Evolutionary conservation across 768 basidiomycete species (phyloP).

Genomic region (Collybia nuda): DNA sequence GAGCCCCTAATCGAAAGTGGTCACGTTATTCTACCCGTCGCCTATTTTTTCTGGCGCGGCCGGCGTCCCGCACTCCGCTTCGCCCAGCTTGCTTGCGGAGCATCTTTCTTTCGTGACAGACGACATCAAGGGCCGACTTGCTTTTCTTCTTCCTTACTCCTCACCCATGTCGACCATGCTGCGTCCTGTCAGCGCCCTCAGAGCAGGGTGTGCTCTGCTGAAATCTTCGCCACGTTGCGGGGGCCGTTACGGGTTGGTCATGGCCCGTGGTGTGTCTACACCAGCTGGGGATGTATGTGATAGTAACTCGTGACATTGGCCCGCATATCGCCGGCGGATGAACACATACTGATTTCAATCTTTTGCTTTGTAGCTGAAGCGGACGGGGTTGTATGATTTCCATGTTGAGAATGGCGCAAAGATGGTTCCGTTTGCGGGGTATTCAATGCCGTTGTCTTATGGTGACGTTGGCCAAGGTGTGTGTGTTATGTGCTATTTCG

Average conservation of each 20-base stretch:
- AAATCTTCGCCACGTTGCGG: not conserved
- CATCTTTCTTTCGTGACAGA: too few species aligned
- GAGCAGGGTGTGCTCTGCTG: not conserved
- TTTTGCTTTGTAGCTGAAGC: constrained; percentile 33
- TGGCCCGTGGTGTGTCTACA: constrained; percentile 11
- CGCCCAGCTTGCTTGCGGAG: too few species aligned
- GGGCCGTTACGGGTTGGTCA: not conserved
- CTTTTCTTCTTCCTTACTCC: not conserved
- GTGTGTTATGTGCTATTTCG: constrained; percentile 14
- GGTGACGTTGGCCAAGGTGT: constrained; percentile 78
- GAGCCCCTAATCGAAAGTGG: too few species aligned
- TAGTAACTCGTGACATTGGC: not conserved
- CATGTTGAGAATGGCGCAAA: constrained; percentile 82
- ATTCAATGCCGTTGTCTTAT: constrained; percentile 90
- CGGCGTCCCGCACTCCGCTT: too few species aligned
- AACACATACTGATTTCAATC: not conserved
- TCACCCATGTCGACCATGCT: not conserved
- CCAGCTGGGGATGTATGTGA: constrained; percentile 12
- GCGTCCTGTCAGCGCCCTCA: not conserved
- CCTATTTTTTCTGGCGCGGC: too few species aligned
- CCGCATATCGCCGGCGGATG: not conserved
- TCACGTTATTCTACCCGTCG: too few species aligned
- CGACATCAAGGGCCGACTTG: too few species aligned
- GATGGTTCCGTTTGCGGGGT: constrained; percentile 97
- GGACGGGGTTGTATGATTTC: constrained; percentile 87